These are phyloP conservation scores for Trypanosoma theileri DNA, from an alignment of 208 protist species.

Conservation along the genomic window DNA sequence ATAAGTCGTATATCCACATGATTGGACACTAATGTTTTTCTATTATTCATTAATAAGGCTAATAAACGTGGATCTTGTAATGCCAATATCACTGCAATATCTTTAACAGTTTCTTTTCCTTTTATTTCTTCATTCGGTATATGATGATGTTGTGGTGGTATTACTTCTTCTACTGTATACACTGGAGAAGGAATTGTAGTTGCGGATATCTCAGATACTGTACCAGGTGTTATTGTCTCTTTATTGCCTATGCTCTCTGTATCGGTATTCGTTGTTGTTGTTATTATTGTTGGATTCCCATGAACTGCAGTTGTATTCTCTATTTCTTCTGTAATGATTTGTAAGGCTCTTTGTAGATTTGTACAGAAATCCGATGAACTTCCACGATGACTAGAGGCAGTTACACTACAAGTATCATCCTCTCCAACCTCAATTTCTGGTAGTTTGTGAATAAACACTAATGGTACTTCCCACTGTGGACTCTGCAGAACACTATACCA, in stretches of 20 bases:
- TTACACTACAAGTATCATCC: slow-evolving; percentile 1
- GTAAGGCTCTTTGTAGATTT: slow-evolving; percentile 9
- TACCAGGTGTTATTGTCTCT: too few relatives aligned
- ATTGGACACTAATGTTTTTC: background rate
- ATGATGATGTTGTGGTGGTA: background rate
- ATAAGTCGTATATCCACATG: slow-evolving; percentile 23
- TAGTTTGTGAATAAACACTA: slow-evolving; percentile 28
- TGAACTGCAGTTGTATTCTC: background rate
- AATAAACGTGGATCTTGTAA: slow-evolving; percentile 16
- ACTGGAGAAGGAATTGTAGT: too few relatives aligned
- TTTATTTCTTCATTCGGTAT: background rate
- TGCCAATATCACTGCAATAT: slow-evolving; percentile 11
- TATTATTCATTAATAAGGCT: background rate
- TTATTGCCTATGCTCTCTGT: too few relatives aligned
- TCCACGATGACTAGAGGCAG: background rate
- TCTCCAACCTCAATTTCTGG: slow-evolving; percentile 18
- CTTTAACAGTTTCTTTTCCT: background rate
- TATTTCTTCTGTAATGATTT: slow-evolving; percentile 19
- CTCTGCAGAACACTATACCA: slow-evolving; percentile 27
- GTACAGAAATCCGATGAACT: slow-evolving; percentile 5
- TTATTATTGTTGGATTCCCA: too few relatives aligned
- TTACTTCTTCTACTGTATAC: too few relatives aligned
- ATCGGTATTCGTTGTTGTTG: too few relatives aligned
- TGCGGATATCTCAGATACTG: too few relatives aligned
- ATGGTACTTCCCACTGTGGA: slow-evolving; percentile 5